These are phyloP conservation scores for Zygoascus bituminiphila DNA, from an alignment of 805 yeast genomes.

Conservation along the genomic window DNA sequence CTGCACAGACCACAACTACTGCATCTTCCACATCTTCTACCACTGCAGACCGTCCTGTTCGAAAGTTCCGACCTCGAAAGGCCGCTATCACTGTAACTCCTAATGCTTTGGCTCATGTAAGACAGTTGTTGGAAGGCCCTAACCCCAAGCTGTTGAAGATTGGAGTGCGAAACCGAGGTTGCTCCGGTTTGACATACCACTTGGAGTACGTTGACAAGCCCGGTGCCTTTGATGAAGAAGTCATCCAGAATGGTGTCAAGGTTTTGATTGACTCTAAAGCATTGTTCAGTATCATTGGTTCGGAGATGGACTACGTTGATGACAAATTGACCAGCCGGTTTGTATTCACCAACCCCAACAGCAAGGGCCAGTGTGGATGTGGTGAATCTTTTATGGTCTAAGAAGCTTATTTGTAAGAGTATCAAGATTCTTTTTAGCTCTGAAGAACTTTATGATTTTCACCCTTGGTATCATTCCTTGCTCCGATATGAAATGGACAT, in stretches of 20 bases:
- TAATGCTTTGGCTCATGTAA: conserved; percentile 66
- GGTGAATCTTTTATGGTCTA: conserved; percentile 98
- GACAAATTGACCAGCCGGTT: conserved; percentile 84
- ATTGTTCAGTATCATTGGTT: conserved; percentile 87
- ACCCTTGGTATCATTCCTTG: background rate
- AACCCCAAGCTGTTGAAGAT: conserved; percentile 83
- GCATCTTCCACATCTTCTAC: conserved; percentile 15
- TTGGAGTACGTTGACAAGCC: conserved; percentile 83
- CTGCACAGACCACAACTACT: conserved; percentile 1
- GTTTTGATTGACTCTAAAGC: conserved; percentile 95
- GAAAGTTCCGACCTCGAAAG: conserved; percentile 75
- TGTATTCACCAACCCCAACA: conserved; percentile 90
- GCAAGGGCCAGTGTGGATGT: conserved; percentile 97
- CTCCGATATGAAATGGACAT: background rate
- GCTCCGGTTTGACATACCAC: conserved; percentile 90
- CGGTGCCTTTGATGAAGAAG: conserved; percentile 91
- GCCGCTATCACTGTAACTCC: conserved; percentile 79
- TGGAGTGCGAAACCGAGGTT: conserved; percentile 93
- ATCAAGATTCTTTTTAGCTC: background rate
- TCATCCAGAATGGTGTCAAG: conserved; percentile 85
- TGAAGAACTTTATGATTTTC: background rate
- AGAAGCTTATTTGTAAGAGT: conserved; percentile 3
- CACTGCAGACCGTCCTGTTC: conserved; percentile 31
- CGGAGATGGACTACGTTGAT: conserved; percentile 98
- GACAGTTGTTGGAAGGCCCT: conserved; percentile 63